Conservation (phyloP, 768 basidiomycete species). For the Crucibulum laeve region DNA sequence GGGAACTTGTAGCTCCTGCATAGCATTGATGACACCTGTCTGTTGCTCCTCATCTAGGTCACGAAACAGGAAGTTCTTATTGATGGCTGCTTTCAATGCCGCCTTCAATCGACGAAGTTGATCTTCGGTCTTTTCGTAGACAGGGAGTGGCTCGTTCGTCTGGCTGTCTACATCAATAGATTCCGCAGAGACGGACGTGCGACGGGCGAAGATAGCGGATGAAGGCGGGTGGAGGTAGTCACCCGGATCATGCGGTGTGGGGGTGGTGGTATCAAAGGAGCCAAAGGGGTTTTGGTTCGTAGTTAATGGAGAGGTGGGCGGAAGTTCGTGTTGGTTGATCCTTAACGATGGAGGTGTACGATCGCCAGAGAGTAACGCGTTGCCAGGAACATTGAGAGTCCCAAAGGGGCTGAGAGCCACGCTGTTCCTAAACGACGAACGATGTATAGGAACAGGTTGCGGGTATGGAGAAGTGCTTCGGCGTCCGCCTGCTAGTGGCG, state of each 20-base stretch:
- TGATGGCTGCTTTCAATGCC: conserved; percentile 85
- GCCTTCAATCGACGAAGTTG: conserved; percentile 86
- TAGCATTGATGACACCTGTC: conserved; percentile 87
- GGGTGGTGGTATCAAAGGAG: conserved; percentile 43
- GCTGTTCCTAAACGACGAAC: conserved; percentile 53
- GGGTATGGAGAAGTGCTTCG: conserved; percentile 46
- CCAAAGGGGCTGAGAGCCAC: conserved; percentile 71
- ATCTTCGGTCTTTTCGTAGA: conserved; percentile 73
- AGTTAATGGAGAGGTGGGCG: conserved; percentile 59
- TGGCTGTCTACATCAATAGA: conserved; percentile 81
- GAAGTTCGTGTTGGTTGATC: conserved; percentile 53
- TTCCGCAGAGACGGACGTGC: conserved; percentile 95
- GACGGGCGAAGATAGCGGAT: conserved; percentile 80
- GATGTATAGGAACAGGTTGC: conserved; percentile 37
- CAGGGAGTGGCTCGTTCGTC: conserved; percentile 63
- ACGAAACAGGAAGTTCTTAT: conserved; percentile 89
- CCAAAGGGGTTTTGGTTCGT: conserved; percentile 48
- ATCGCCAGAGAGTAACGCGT: conserved; percentile 62
- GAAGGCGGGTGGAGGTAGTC: conserved; percentile 73
- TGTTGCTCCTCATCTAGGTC: conserved; percentile 97
- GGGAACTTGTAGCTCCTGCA: conserved; percentile 78
- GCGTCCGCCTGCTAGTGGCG: conserved; percentile 24
- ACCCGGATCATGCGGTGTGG: conserved; percentile 44
- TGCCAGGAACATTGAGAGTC: conserved; percentile 75
- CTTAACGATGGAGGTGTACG: conserved; percentile 52